phyloP scores from a whole-genome alignment of 306 rosid species.

The Fagus crenata region DNA sequence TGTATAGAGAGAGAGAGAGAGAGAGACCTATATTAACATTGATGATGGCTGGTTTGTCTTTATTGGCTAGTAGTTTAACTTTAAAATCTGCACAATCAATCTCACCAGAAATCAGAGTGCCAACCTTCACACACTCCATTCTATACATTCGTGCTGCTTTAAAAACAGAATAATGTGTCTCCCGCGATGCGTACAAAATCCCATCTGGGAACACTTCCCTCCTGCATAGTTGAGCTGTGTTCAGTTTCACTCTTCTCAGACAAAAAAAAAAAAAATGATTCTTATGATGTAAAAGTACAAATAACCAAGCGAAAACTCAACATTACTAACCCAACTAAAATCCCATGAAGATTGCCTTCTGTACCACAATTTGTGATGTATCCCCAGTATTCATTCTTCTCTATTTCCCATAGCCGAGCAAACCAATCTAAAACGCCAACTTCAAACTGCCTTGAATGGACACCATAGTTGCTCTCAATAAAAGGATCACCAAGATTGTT shows the following conservation, averaged over 20 bases:
- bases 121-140: slow-evolving; percentile 66
- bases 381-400: slow-evolving; percentile 96
- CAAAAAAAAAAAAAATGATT: not conserved
- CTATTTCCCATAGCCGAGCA: slow-evolving; percentile 92
- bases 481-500: slow-evolving; percentile 98
- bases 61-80: slow-evolving; percentile 43
- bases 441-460: slow-evolving; percentile 90
- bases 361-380: slow-evolving; percentile 98
- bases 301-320: not conserved
- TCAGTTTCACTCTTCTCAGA: not conserved
- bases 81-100: slow-evolving; percentile 59
- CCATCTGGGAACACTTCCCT: slow-evolving; percentile 70
- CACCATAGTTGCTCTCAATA: slow-evolving; percentile 93
- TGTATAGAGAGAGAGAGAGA: not conserved
- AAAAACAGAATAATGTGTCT: slow-evolving; percentile 73
- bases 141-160: slow-evolving; percentile 74
- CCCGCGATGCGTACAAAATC: slow-evolving; percentile 60
- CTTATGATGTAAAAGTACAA: not conserved
- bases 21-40: slow-evolving; percentile 62
- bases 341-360: slow-evolving; percentile 97
- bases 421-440: slow-evolving; percentile 99
- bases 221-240: slow-evolving; percentile 29
- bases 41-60: slow-evolving; percentile 68
- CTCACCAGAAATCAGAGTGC: slow-evolving; percentile 58
- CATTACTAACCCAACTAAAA: slow-evolving; percentile 59